Evolutionary conservation across 768 basidiomycete species (phyloP), one percentile per base, ranked within the genome.

Genomic region (Boletus subparvulus): DNA sequence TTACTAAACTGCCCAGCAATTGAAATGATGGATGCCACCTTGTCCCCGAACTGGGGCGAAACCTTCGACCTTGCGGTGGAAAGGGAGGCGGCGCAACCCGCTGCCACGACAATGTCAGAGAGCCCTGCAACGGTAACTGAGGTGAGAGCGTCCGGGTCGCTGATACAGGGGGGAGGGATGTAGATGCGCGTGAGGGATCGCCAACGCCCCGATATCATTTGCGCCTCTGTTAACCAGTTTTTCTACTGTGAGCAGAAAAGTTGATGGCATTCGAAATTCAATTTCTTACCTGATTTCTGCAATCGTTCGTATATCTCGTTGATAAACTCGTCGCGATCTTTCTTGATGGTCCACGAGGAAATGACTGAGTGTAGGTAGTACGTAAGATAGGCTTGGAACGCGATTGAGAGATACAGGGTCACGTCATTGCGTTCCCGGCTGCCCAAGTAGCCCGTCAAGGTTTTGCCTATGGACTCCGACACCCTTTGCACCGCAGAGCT

Each of bases 121-220:
- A 62, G 49, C 2, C 48, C 55, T 13, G 14, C 6, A 2, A 62
- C 5, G 2, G 9, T 26, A 2, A 8, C 3, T 13, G 45, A 47
- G 32, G 43, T 19, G 17, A 51, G 35, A 0, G 14, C 4, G 9
- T 33, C 12, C 3, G 45, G 12, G 36, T 50, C 30, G 35, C 16
- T 39, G 2, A 42, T 47, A 13, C n/a, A 52, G 14, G 32, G 39
- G 1, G 50, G 43, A n/a, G 42, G 41, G 16, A 58, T 58, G 13
- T 50, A 50, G 26, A 44, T 19, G n/a, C 51, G 55, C 7, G 61
- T 52, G 37, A 62, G 61, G 7, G 55, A 47, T 36, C 60, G 50
- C 61, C 60, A 62, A 14, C 55, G 52, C 0, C 55, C 61, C 6
- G 61, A 50, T 19, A 58, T 54, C 6, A 46, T 19, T 30, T 62